A percentile compares a stretch with the other conserved stretches of the same genome.
Evolutionary conservation across 2,329 filamentous ascomycete species (phyloP).

Genomic region (Cytospora piceicola): DNA sequence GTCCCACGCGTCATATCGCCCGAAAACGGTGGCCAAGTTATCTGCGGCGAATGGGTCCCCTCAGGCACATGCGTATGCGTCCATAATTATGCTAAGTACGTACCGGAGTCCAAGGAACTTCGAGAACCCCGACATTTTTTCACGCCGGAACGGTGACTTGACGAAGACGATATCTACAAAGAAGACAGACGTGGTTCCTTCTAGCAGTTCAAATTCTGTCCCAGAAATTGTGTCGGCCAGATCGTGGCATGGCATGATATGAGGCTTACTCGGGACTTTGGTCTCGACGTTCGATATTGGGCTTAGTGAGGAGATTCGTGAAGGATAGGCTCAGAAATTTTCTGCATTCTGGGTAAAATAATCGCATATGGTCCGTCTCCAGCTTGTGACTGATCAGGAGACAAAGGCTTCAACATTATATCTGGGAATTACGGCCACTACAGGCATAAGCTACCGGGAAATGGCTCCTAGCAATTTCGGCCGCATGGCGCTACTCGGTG

Average conservation of each 20-base stretch:
- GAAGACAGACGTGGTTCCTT: conserved; percentile 35
- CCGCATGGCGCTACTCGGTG: too few species aligned
- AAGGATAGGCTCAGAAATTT: conserved; percentile 46
- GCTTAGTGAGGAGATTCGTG: conserved; percentile 41
- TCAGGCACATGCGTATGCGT: conserved; percentile 45
- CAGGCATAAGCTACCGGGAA: too few species aligned
- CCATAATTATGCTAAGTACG: conserved; percentile 48
- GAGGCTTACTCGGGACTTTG: conserved; percentile 51
- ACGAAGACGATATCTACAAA: conserved; percentile 26
- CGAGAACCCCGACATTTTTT: conserved; percentile 48
- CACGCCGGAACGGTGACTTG: conserved; percentile 52
- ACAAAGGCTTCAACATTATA: too few species aligned
- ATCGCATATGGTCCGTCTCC: conserved; percentile 42
- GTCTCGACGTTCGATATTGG: conserved; percentile 54
- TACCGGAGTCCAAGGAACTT: conserved; percentile 51
- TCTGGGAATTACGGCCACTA: too few species aligned
- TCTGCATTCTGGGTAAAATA: conserved; percentile 48
- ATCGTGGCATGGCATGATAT: conserved; percentile 54
- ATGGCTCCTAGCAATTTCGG: too few species aligned
- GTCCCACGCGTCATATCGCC: conserved; percentile 35
- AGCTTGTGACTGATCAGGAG: conserved; percentile 25
- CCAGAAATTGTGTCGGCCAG: conserved; percentile 40
- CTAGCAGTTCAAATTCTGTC: conserved; percentile 39
- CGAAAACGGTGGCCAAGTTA: conserved; percentile 38
- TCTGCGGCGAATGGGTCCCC: conserved; percentile 40